phyloP scores from a whole-genome alignment of 352 stramenopile species.

The Globisporangium rhizosaccharum region DNA sequence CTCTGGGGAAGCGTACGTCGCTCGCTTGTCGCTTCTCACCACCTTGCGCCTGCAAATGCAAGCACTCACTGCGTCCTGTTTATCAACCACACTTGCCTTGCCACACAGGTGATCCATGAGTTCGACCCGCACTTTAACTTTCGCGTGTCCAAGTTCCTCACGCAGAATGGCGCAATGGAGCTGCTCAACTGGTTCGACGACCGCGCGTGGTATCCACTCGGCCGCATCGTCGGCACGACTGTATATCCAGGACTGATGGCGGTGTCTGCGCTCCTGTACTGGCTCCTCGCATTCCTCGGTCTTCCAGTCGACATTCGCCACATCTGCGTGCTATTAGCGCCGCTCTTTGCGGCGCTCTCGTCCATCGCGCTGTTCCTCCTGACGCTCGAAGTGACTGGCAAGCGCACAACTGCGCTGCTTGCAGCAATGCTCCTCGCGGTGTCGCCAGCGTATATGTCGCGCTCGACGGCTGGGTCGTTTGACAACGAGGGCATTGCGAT shows the following conservation, averaged over 20 bases:
- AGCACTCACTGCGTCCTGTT: neutral
- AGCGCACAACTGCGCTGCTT: conserved; percentile 68
- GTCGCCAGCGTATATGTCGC: conserved; percentile 96
- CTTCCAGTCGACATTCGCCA: conserved; percentile 77
- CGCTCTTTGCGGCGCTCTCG: conserved; percentile 82
- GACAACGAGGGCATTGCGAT: conserved; percentile 99
- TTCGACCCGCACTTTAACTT: conserved; percentile 99
- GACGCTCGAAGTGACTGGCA: conserved; percentile 72
- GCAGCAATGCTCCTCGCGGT: conserved; percentile 92
- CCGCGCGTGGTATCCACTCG: conserved; percentile 92
- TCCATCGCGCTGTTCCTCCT: conserved; percentile 87
- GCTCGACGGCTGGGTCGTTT: conserved; percentile 96
- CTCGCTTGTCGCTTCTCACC: neutral
- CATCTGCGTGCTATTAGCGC: conserved; percentile 89
- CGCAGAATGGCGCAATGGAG: conserved; percentile 85
- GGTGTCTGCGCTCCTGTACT: conserved; percentile 77
- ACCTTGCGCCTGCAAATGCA: neutral
- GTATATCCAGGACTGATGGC: conserved; percentile 93
- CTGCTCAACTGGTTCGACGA: conserved; percentile 99
- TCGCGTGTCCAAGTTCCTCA: conserved; percentile 95
- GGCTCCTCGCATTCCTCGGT: conserved; percentile 45
- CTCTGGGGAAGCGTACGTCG: conserved; percentile 80
- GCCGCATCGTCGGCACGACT: conserved; percentile 88
- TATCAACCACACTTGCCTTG: neutral
- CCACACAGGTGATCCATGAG: conserved; percentile 83